Evolutionary conservation across 345 rosid genomes (phyloP), one percentile per base, ranked within the genome.

Genomic region (Eucalyptus erythrocorys): DNA sequence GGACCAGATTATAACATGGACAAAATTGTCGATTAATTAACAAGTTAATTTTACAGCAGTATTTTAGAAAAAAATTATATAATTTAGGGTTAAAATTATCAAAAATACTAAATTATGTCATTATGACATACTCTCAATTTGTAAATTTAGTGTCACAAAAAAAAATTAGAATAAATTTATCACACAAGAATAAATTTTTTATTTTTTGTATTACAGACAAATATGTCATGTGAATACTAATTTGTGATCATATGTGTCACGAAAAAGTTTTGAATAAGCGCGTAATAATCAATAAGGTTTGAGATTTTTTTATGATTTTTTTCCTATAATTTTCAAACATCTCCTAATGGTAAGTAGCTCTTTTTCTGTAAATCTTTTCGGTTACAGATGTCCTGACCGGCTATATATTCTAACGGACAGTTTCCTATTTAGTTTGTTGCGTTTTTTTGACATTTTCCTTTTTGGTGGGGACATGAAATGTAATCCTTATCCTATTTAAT

Each of bases 121-220:
- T 7, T 3, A 4, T 51, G 57, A 51, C 57, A 21, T 51, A 19
- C 21, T 51, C 57, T 51, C 26, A 51, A 51, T 51, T 51, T 2
- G 1, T 51, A 51, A 1, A 51, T 51, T 7, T 7, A 10, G 0
- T 51, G 26, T 51, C 0, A 2, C 26, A 7, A 51, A 51, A 21
- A 50, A 51, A 3, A 3, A 17, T 49, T 19, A 7, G 0, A 51
- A 51, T 51, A 51, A 51, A 51, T 51, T 51, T 21, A 51, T 51
- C 0, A 21, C 4, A 8, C 0, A 4, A 8, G 0, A 19, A 51
- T 7, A 21, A 51, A 0, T 51, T 51, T 21, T 51, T 2, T 0
- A 51, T 51, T 51, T 51, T 51, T 51, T 19, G 2, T 19, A 19
- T 51, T 4, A 1, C 2, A 1, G 1, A 51, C 19, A 51, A 51